Evolutionary conservation across 306 rosid species (phyloP), one percentile per base, ranked within the genome.

Genomic region (Inga laurina): DNA sequence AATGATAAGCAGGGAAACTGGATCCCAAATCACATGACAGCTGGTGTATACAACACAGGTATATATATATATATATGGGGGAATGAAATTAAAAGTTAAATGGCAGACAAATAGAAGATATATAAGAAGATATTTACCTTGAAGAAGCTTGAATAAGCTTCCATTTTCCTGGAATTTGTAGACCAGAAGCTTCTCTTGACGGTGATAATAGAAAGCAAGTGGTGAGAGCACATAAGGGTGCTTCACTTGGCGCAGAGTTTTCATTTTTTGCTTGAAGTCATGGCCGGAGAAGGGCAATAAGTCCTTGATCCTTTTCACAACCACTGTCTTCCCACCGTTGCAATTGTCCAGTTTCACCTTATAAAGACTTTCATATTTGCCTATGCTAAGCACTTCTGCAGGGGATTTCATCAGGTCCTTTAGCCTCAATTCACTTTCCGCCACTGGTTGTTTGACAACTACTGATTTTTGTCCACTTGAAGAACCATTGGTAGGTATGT

Each of bases 341-440:
- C 6, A 39, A 79, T 87, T 88, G 24, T 86, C 91, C 59, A 87
- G 72, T 80, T 85, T 75, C 83, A 92, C 97, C 85, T 92, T 95
- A 80, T 93, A 93, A 39, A 95, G 91, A 81, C 92, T 92, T 12
- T 93, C 93, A 51, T 92, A 68, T 57, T 82, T 87, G 54, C 99
- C 99, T 85, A 93, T 90, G 0, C 97, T 97, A 34, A 95, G 93
- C 91, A 92, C 76, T 81, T 93, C 94, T 0, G 97, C 97, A 52
- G 97, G 94, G 18, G 99, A 97, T 77, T 79, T 76, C n/a, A 95
- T 78, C 87, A 95, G 83, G 43, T 95, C 98, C 64, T 92, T 93
- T 56, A 93, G 84, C 72, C 76, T 91, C 68, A 93, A 37, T 35
- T 90, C 94, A 51, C 79, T 87, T 39, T 84, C 80, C 69, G 68